phyloP scores from a whole-genome alignment of 2,329 filamentous ascomycete species.

The Trichoderma atroviride region DNA sequence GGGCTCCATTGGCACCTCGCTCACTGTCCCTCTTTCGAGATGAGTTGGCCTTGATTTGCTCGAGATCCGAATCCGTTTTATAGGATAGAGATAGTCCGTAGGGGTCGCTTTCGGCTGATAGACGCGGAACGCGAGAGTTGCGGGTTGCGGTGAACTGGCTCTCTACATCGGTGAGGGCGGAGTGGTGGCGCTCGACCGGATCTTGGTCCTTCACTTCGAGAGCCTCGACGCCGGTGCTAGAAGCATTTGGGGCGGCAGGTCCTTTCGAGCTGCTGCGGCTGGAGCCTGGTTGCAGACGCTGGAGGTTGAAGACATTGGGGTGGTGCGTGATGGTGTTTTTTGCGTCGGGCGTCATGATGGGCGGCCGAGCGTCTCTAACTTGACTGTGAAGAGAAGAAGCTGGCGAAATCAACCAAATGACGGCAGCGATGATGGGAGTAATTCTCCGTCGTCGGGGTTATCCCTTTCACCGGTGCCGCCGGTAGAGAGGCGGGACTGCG shows the following conservation, averaged over 20 bases:
- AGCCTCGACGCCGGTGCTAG: conserved; percentile 52
- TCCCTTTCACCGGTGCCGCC: conserved; percentile 4
- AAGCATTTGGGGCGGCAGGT: conserved; percentile 39
- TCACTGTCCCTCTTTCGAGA: conserved; percentile 69
- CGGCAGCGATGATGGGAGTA: not conserved
- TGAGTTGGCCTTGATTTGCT: conserved; percentile 77
- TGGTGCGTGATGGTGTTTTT: conserved; percentile 48
- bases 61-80: conserved; percentile 77
- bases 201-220: conserved; percentile 41
- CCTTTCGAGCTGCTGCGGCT: conserved; percentile 37
- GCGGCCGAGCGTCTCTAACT: not conserved
- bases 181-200: conserved; percentile 47
- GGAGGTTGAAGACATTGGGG: conserved; percentile 49
- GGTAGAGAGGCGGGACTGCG: not conserved
- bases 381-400: not conserved
- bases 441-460: not conserved
- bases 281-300: conserved; percentile 37
- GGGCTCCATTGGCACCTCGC: conserved; percentile 30
- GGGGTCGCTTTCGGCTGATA: conserved; percentile 72
- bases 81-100: conserved; percentile 76
- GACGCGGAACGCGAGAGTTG: conserved; percentile 55
- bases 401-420: not conserved
- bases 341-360: conserved; percentile 47
- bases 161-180: conserved; percentile 51
- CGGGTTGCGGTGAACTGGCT: conserved; percentile 45